Evolutionary conservation across 2,329 filamentous ascomycete genomes (phyloP).

Genomic region (Monosporascus sp.): DNA sequence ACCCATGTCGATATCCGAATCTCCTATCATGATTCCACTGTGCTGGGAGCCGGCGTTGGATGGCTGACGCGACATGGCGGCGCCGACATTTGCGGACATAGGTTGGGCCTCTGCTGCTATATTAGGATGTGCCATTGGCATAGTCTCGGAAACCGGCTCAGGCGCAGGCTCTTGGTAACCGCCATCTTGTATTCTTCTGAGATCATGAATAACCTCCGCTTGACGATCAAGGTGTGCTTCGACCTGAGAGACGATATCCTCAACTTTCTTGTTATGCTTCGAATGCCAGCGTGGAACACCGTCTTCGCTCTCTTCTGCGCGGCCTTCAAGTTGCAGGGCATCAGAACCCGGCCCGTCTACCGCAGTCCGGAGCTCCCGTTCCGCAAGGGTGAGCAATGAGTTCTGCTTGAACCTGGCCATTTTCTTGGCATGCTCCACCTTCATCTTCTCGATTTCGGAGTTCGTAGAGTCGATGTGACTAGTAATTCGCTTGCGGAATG

Average conservation of each 20-base stretch:
- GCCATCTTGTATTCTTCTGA: conserved; percentile 72
- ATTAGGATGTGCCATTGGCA: conserved; percentile 20
- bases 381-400: conserved; percentile 66
- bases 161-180: conserved; percentile 62
- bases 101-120: conserved; percentile 14
- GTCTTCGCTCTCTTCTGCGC: conserved; percentile 46
- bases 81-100: conserved; percentile 17
- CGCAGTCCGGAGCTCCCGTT: conserved; percentile 68
- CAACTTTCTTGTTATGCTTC: conserved; percentile 52
- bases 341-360: conserved; percentile 57
- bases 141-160: conserved; percentile 26
- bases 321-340: conserved; percentile 60
- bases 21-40: conserved; percentile 52
- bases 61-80: conserved; percentile 44
- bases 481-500: conserved; percentile 75
- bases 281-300: conserved; percentile 32
- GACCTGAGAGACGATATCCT: conserved; percentile 70
- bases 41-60: conserved; percentile 53
- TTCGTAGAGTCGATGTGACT: conserved; percentile 69
- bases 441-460: conserved; percentile 80
- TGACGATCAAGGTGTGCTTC: conserved; percentile 66
- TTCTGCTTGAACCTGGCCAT: conserved; percentile 71
- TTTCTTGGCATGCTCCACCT: conserved; percentile 69
- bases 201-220: conserved; percentile 57
- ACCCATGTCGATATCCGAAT: conserved; percentile 61